Evolutionary conservation across 371 early-diverging fungal species (phyloP).

Genomic region (Mycotypha africana): DNA sequence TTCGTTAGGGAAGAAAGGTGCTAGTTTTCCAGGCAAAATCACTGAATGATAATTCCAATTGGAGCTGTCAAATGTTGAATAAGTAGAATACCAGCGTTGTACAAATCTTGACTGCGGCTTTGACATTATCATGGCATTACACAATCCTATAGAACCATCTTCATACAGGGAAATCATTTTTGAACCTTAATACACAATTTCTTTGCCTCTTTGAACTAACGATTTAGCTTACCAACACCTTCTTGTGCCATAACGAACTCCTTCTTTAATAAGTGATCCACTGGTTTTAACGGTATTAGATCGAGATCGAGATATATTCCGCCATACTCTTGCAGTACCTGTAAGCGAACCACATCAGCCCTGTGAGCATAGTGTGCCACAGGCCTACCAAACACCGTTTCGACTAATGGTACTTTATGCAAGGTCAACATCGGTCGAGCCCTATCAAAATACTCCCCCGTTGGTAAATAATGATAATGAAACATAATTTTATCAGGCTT

Average conservation of each 20-base stretch:
- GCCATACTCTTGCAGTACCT: slow-evolving; percentile 37
- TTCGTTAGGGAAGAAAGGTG: slow-evolving; percentile 30
- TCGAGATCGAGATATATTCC: slow-evolving; percentile 55
- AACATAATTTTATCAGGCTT: slow-evolving; percentile 44
- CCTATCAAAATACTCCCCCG: slow-evolving; percentile 39
- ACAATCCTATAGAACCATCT: slow-evolving; percentile 44
- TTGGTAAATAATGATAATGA: slow-evolving; percentile 46
- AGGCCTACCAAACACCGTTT: slow-evolving; percentile 31
- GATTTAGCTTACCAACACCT: slow-evolving; percentile 33
- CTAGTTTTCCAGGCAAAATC: slow-evolving; percentile 42
- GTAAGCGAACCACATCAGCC: slow-evolving; percentile 44
- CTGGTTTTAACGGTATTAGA: slow-evolving; percentile 35
- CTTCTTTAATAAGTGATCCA: slow-evolving; percentile 40
- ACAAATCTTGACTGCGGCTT: slow-evolving; percentile 42
- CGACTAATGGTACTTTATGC: slow-evolving; percentile 26
- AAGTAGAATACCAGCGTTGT: slow-evolving; percentile 44
- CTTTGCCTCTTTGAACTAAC: no score
- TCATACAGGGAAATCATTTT: not conserved
- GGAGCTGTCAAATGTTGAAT: slow-evolving; percentile 33
- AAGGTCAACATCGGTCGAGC: slow-evolving; percentile 35
- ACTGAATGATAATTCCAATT: slow-evolving; percentile 53
- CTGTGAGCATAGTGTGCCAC: slow-evolving; percentile 44
- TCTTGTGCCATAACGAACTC: slow-evolving; percentile 51
- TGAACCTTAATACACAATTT: no score
- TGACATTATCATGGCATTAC: slow-evolving; percentile 49